Conservation (phyloP, 2,329 filamentous ascomycete species). For the Xylariaceae sp. region DNA sequence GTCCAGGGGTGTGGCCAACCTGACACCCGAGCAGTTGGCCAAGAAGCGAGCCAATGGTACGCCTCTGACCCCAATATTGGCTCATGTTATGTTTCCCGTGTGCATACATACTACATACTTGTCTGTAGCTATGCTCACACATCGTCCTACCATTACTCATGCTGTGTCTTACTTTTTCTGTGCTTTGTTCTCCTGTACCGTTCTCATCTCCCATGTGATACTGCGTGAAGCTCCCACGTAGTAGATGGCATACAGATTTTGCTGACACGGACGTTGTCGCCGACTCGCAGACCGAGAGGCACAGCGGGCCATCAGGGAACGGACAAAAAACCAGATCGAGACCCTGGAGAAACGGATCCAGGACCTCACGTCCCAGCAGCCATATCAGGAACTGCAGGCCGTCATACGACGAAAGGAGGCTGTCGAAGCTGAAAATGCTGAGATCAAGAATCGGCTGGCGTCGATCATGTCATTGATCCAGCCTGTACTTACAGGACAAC, state of each 20-base stretch:
- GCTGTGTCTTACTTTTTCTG: too few relatives aligned
- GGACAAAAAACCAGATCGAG: constrained; percentile 78
- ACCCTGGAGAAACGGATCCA: constrained; percentile 66
- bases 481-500: constrained; percentile 42
- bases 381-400: constrained; percentile 77
- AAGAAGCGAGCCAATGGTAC: constrained; percentile 60
- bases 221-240: not conserved
- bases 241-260: not conserved
- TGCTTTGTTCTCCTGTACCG: too few relatives aligned
- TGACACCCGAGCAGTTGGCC: constrained; percentile 69
- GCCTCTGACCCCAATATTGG: constrained; percentile 10
- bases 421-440: constrained; percentile 73
- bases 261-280: not conserved
- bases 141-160: not conserved
- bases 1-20: constrained; percentile 53
- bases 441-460: constrained; percentile 66
- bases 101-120: too few relatives aligned
- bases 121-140: not conserved
- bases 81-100: too few relatives aligned
- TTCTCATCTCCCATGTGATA: not conserved
- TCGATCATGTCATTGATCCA: constrained; percentile 61
- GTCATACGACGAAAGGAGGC: constrained; percentile 72
- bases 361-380: constrained; percentile 74
- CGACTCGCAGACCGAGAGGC: constrained; percentile 67
- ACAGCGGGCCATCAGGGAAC: constrained; percentile 77